These are phyloP conservation scores for Scenedesmus sp. DNA, from an alignment of 163 green algal species.

Conservation along the genomic window DNA sequence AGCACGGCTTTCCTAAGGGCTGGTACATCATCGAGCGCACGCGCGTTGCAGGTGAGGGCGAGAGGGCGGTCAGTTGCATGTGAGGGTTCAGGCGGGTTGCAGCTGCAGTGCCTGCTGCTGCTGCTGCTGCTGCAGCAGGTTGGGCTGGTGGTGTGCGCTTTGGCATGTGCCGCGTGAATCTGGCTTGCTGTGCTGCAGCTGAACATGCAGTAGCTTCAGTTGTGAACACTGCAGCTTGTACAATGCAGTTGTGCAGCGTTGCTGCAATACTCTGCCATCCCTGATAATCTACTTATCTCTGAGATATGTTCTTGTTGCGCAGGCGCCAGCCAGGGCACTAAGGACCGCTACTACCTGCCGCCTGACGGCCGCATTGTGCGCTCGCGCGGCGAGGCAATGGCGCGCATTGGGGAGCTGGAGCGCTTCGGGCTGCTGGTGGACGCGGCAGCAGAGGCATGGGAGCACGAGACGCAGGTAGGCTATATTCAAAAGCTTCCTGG, in stretches of 20 bases:
- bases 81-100: too few relatives aligned
- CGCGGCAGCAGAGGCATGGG: neutral
- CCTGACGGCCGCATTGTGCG: conserved; percentile 37
- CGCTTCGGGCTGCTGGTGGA: conserved; percentile 31
- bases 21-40: conserved; percentile 43
- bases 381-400: neutral
- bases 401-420: neutral
- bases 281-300: neutral
- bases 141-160: too few relatives aligned
- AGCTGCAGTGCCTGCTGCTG: neutral
- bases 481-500: too few relatives aligned
- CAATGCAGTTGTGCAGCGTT: too few relatives aligned
- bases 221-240: too few relatives aligned
- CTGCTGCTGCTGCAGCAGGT: neutral
- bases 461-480: neutral
- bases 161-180: neutral
- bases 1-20: conserved; percentile 28
- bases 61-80: too few relatives aligned
- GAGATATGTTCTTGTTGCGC: neutral
- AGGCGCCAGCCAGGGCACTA: conserved; percentile 41
- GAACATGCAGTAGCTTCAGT: too few relatives aligned
- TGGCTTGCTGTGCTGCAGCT: too few relatives aligned
- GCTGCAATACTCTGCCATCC: too few relatives aligned
- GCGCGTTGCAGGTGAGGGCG: conserved; percentile 14
- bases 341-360: conserved; percentile 46